A percentile compares a stretch with the other conserved stretches of the same genome.
Conservation (phyloP, 257 asterid species). For the Solanum pinnatisectum region DNA sequence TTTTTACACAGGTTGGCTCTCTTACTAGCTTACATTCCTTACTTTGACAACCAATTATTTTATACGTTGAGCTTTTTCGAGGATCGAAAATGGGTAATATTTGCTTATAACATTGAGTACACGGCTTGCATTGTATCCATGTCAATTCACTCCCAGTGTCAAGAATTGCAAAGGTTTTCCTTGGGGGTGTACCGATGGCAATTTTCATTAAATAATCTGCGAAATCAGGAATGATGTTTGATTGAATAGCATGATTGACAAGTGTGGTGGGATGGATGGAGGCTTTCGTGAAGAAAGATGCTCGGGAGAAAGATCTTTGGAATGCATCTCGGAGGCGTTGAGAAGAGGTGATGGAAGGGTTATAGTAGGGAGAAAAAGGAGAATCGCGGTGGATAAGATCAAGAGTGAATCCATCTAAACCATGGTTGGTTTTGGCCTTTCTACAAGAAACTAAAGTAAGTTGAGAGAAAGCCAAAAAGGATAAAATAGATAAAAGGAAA, state of each 20-base stretch:
- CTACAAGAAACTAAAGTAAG: not conserved
- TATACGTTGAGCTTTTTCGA: conserved; percentile 6
- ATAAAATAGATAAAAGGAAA: not conserved
- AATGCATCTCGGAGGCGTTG: conserved; percentile 10
- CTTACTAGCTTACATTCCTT: conserved; percentile 4
- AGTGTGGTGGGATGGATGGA: not conserved
- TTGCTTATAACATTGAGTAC: conserved; percentile 36
- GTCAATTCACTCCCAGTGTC: conserved; percentile 67
- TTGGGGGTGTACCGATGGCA: conserved; percentile 44
- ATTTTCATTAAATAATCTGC: conserved; percentile 47
- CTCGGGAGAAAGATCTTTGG: conserved; percentile 33
- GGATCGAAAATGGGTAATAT: conserved; percentile 37
- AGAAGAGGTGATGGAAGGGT: conserved; percentile 17
- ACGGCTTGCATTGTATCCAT: conserved; percentile 61
- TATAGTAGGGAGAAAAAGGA: conserved; percentile 25
- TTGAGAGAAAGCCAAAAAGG: not conserved
- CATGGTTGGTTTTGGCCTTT: not conserved
- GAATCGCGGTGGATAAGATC: conserved; percentile 47
- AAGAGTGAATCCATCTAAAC: conserved; percentile 30
- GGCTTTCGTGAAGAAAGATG: not conserved
- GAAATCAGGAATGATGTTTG: not conserved
- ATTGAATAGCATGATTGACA: not conserved
- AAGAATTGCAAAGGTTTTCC: conserved; percentile 27
- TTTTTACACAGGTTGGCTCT: not conserved
- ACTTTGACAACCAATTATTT: conserved; percentile 17